Percentiles rank a stretch among this genome's conserved stretches.
phyloP scores from a whole-genome alignment of 2,329 filamentous ascomycete species.

The Colletotrichum eremochloae region DNA sequence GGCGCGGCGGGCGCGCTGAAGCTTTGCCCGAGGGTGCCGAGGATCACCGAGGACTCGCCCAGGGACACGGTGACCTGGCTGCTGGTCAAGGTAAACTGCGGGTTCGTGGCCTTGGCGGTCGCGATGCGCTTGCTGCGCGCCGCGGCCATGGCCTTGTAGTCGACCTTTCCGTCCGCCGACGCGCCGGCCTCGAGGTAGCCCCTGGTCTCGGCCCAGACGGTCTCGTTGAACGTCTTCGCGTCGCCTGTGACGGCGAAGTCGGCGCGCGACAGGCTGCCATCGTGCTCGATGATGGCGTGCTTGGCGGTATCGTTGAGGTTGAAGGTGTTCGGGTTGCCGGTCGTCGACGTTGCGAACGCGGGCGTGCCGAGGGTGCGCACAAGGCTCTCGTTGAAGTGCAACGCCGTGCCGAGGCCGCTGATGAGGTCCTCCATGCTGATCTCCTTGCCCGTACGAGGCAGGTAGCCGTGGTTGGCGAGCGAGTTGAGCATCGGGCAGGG shows the following conservation, averaged over 20 bases:
- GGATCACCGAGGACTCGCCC: constrained; percentile 43
- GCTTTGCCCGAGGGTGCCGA: constrained; percentile 42
- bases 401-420: constrained; percentile 41
- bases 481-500: constrained; percentile 47
- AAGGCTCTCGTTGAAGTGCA: constrained; percentile 42
- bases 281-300: constrained; percentile 49
- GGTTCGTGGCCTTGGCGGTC: constrained; percentile 42
- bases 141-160: constrained; percentile 46
- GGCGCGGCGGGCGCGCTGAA: constrained; percentile 33
- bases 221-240: constrained; percentile 48
- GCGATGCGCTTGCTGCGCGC: constrained; percentile 47
- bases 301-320: constrained; percentile 41
- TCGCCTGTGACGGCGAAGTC: constrained; percentile 48
- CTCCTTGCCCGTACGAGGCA: constrained; percentile 43
- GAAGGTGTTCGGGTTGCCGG: constrained; percentile 39
- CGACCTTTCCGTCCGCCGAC: constrained; percentile 44
- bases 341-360: constrained; percentile 41
- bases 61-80: constrained; percentile 44
- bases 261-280: constrained; percentile 48
- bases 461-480: constrained; percentile 45
- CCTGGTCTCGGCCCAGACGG: constrained; percentile 45
- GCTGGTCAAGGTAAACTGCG: constrained; percentile 26
- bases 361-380: constrained; percentile 54
- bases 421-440: constrained; percentile 42
- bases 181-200: constrained; percentile 33